Conservation (phyloP, 2,329 filamentous ascomycete genomes). For the Chaetomiaceae sp. region DNA sequence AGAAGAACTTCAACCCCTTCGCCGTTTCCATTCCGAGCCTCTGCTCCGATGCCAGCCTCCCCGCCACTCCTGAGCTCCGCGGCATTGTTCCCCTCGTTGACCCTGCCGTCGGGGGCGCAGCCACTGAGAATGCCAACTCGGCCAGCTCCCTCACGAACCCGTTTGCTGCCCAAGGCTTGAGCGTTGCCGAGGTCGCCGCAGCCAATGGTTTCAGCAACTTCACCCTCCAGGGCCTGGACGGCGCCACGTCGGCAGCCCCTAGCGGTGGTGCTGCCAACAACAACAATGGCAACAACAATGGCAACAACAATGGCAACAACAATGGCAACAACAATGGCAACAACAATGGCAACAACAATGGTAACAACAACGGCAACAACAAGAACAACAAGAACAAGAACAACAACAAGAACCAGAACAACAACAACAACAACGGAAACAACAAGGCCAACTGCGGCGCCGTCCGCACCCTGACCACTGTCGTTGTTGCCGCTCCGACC, state of each 20-base stretch:
- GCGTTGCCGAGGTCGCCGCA: slow-evolving; percentile 59
- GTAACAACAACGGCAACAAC: slow-evolving; percentile 1
- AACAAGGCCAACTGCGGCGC: slow-evolving; percentile 34
- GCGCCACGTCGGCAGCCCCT: slow-evolving; percentile 16
- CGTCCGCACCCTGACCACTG: slow-evolving; percentile 26
- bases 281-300: background rate
- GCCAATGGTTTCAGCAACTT: slow-evolving; percentile 62
- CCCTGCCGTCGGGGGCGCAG: slow-evolving; percentile 54
- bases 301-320: too few relatives aligned
- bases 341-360: slow-evolving; percentile 1
- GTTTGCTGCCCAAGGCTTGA: slow-evolving; percentile 55
- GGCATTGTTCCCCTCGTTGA: slow-evolving; percentile 66
- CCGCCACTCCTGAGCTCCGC: slow-evolving; percentile 55
- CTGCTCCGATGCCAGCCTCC: slow-evolving; percentile 59
- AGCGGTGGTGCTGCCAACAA: slow-evolving; percentile 6
- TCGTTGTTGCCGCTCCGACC: slow-evolving; percentile 28
- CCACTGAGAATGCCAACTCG: slow-evolving; percentile 57
- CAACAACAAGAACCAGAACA: background rate
- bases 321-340: background rate
- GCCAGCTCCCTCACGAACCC: slow-evolving; percentile 47
- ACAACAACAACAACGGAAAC: background rate
- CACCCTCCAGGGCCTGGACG: slow-evolving; percentile 31
- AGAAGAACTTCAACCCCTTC: slow-evolving; percentile 71
- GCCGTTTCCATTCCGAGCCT: slow-evolving; percentile 55
- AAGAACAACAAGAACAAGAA: background rate